A percentile compares a stretch with the other conserved stretches of the same genome.
These are phyloP conservation scores for Karstenula rhodostoma DNA, from an alignment of 2,329 filamentous ascomycete genomes.

Conservation along the genomic window DNA sequence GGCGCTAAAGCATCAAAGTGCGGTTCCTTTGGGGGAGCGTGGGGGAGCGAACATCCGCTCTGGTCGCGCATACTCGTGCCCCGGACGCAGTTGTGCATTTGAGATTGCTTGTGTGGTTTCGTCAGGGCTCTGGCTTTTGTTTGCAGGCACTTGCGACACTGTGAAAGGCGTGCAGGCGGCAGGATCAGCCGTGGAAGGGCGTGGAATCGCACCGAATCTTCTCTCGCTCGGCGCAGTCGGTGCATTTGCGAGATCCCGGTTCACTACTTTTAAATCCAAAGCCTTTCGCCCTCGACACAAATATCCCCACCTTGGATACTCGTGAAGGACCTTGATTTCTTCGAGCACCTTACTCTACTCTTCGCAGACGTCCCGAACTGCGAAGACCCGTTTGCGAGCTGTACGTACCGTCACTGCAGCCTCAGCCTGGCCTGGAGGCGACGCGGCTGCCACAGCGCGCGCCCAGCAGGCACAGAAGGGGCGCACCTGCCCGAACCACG, in stretches of 20 bases:
- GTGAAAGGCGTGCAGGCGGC: slow-evolving; percentile 35
- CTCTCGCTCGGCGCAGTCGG: slow-evolving; percentile 44
- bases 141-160: slow-evolving; percentile 21
- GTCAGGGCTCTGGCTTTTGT: slow-evolving; percentile 1
- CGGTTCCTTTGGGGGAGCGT: slow-evolving; percentile 1
- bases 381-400: neutral
- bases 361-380: neutral
- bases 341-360: neutral
- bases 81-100: neutral
- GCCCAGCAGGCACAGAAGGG: neutral
- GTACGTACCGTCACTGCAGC: neutral
- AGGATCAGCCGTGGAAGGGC: slow-evolving; percentile 40
- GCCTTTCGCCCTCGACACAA: slow-evolving; percentile 26
- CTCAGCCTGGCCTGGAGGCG: slow-evolving; percentile 10
- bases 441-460: slow-evolving; percentile 4
- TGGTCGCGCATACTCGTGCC: neutral
- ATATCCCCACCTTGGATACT: neutral
- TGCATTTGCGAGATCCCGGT: slow-evolving; percentile 42
- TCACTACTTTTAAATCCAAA: slow-evolving; percentile 44
- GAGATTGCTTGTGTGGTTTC: neutral
- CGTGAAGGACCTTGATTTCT: neutral
- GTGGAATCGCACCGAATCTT: slow-evolving; percentile 48
- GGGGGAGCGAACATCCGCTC: neutral
- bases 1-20: neutral
- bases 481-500: slow-evolving; percentile 11